Percentiles rank a stretch among this genome's conserved stretches.
phyloP scores from a whole-genome alignment of 1,139 yeast species.

The Pneumocystis jirovecii region DNA sequence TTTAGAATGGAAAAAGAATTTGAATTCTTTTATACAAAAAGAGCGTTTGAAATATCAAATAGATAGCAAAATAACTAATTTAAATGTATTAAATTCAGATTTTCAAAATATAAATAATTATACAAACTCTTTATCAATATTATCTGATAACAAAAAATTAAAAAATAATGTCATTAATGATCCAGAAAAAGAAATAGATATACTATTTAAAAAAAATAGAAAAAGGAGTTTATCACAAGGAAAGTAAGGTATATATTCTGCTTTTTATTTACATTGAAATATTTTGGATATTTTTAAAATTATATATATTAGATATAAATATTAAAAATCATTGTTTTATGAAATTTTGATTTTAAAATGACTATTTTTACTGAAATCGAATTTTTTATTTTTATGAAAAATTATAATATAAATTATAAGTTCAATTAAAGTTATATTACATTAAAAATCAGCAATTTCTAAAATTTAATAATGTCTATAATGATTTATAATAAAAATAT shows the following conservation, averaged over 20 bases:
- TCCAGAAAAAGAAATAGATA: not conserved
- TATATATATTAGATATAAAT: too few relatives aligned
- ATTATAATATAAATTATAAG: too few relatives aligned
- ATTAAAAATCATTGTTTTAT: too few relatives aligned
- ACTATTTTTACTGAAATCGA: too few relatives aligned
- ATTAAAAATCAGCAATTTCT: too few relatives aligned
- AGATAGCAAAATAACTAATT: not conserved
- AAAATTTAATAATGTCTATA: too few relatives aligned
- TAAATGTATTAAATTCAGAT: not conserved
- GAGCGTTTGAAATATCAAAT: not conserved
- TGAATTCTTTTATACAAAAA: not conserved
- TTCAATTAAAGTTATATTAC: too few relatives aligned
- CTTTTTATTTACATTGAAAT: not conserved
- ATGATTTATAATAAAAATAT: too few relatives aligned
- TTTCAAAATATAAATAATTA: not conserved
- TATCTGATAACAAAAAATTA: not conserved
- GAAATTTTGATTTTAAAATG: too few relatives aligned
- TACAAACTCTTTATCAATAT: not conserved
- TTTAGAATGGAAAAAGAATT: conserved; percentile 8
- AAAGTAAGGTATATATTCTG: not conserved
- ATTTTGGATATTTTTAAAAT: not conserved
- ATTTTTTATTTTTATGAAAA: too few relatives aligned
- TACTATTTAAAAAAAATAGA: not conserved
- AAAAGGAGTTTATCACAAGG: not conserved
- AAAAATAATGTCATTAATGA: not conserved